phyloP scores from a whole-genome alignment of 768 basidiomycete species.

The Suillus bovinus region DNA sequence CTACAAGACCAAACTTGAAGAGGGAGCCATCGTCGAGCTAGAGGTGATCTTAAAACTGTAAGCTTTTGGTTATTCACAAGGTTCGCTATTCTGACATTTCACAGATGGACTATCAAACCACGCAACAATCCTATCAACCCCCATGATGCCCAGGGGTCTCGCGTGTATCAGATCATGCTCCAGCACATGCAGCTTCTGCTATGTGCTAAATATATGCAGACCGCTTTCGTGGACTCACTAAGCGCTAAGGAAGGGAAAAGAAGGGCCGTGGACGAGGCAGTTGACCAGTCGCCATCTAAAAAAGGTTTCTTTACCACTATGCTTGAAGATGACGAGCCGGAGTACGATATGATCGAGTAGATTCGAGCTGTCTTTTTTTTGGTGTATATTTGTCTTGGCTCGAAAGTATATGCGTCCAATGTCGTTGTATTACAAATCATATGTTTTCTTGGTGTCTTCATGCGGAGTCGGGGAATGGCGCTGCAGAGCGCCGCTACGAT shows the following conservation, averaged over 20 bases:
- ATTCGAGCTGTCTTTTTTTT: no score
- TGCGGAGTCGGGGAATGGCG: no score
- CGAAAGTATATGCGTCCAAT: not conserved
- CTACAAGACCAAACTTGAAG: not conserved
- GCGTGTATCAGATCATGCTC: not conserved
- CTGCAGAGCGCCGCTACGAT: no score
- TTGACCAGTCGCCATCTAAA: no score
- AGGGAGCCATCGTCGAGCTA: not conserved
- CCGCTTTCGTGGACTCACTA: not conserved
- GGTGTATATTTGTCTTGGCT: no score
- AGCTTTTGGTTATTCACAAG: not conserved
- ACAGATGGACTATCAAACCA: not conserved
- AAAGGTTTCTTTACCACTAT: no score
- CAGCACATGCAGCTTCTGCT: no score
- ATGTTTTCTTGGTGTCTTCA: not conserved
- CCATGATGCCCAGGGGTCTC: not conserved
- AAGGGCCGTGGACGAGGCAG: not conserved
- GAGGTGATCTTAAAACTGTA: not conserved
- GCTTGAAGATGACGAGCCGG: no score
- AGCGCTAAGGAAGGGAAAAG: not conserved
- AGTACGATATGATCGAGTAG: no score
- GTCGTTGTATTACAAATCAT: not conserved
- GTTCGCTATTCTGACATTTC: not conserved
- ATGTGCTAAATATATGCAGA: not conserved
- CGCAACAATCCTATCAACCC: not conserved